These are phyloP conservation scores for Auxenochlorella pyrenoidosa DNA, from an alignment of 139 green algal species.

Conservation along the genomic window DNA sequence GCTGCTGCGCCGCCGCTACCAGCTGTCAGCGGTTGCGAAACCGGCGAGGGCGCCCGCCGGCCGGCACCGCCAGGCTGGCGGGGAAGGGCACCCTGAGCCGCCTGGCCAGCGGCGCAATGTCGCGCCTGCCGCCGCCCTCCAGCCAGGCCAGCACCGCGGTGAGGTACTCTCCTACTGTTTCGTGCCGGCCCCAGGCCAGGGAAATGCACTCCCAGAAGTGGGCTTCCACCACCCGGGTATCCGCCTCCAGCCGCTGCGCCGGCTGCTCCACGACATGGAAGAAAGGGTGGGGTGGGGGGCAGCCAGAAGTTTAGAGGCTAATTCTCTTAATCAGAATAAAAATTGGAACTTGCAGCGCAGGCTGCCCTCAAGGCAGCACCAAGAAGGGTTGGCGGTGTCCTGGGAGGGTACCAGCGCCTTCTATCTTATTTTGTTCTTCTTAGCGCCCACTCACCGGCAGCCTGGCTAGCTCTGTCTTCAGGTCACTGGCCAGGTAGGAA, in stretches of 20 bases:
- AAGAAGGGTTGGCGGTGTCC: too few relatives aligned
- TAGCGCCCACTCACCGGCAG: too few relatives aligned
- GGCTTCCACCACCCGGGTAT: not conserved
- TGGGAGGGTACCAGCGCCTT: too few relatives aligned
- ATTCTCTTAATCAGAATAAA: too few relatives aligned
- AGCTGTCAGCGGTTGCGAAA: not conserved
- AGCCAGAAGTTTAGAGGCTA: too few relatives aligned
- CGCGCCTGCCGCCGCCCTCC: not conserved
- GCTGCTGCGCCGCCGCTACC: too few relatives aligned
- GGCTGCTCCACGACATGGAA: not conserved
- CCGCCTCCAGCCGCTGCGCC: not conserved
- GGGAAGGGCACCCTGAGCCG: too few relatives aligned
- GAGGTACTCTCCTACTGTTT: constrained; percentile 9
- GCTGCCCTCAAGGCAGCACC: too few relatives aligned
- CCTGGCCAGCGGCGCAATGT: not conserved
- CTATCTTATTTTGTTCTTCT: too few relatives aligned
- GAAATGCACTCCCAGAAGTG: constrained; percentile 4
- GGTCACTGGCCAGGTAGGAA: not conserved
- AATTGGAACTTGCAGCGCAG: too few relatives aligned
- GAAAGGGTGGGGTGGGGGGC: too few relatives aligned
- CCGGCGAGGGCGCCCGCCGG: not conserved
- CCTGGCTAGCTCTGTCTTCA: not conserved
- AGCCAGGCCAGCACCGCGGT: constrained; percentile 3
- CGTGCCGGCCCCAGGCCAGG: constrained; percentile 13
- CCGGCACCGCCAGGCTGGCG: not conserved